These are phyloP conservation scores for Verbascum thapsus DNA, from an alignment of 257 asterid genomes.

Conservation along the genomic window DNA sequence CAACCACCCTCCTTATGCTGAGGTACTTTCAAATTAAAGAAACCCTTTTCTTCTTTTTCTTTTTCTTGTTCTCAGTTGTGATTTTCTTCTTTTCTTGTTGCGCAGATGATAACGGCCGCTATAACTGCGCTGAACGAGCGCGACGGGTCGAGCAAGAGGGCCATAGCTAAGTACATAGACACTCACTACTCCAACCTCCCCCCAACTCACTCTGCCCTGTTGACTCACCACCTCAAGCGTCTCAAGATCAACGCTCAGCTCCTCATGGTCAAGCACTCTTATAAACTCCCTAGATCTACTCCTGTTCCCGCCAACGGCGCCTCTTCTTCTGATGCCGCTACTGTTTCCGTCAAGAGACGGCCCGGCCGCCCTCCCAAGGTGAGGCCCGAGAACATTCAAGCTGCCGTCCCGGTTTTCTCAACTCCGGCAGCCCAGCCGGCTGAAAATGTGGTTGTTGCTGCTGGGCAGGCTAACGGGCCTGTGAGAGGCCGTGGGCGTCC, in stretches of 20 bases:
- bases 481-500: constrained; percentile 78
- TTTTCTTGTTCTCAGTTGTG: neutral
- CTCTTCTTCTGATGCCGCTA: constrained; percentile 26
- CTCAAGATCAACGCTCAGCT: constrained; percentile 55
- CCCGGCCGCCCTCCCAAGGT: constrained; percentile 84
- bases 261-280: constrained; percentile 67
- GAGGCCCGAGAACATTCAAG: constrained; percentile 44
- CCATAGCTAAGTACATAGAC: constrained; percentile 66
- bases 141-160: constrained; percentile 71
- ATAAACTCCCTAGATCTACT: constrained; percentile 56
- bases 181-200: constrained; percentile 51
- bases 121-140: constrained; percentile 61
- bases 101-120: constrained; percentile 75
- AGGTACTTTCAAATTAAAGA: constrained; percentile 43
- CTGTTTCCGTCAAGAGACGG: constrained; percentile 44
- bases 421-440: neutral
- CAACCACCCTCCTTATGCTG: constrained; percentile 58
- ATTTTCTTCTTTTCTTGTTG: neutral
- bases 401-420: constrained; percentile 43
- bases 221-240: constrained; percentile 58
- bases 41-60: neutral
- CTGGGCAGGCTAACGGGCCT: constrained; percentile 49
- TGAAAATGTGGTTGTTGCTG: constrained; percentile 27
- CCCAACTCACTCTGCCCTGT: constrained; percentile 48
- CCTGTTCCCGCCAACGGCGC: constrained; percentile 41